A percentile compares a stretch with the other conserved stretches of the same genome.
Conservation (phyloP, 2,329 filamentous ascomycete genomes). For the Diplodia sapinea region DNA sequence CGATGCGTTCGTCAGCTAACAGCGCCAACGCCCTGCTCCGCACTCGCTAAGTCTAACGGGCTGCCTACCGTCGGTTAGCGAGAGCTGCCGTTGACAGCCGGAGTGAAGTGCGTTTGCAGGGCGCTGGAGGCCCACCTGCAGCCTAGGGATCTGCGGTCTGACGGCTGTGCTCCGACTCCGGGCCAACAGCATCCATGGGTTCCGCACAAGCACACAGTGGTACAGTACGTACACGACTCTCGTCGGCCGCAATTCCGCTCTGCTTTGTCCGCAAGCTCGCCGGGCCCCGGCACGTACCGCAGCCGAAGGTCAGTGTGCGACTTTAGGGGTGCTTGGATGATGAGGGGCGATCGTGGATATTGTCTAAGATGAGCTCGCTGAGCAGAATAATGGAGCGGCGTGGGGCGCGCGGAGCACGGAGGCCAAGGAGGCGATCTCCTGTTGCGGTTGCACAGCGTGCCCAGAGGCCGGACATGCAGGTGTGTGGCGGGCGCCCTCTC, state of each 20-base stretch:
- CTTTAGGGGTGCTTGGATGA: slow-evolving; percentile 2
- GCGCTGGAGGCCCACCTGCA: neutral
- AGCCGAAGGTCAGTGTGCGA: slow-evolving; percentile 15
- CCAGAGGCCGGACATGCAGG: slow-evolving; percentile 2
- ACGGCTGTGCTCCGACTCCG: neutral
- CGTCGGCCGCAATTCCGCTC: neutral
- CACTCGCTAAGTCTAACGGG: slow-evolving; percentile 6
- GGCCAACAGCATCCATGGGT: neutral
- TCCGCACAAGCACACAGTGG: neutral
- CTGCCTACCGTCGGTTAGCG: slow-evolving; percentile 3
- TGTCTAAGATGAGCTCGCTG: slow-evolving; percentile 21
- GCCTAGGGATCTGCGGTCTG: neutral
- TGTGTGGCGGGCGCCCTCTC: neutral
- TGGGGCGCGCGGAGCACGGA: slow-evolving; percentile 15
- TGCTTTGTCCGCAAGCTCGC: neutral
- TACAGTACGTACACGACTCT: neutral
- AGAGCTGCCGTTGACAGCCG: neutral
- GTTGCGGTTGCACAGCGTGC: slow-evolving; percentile 1
- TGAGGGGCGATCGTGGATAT: slow-evolving; percentile 26
- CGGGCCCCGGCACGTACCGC: neutral
- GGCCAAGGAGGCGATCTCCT: slow-evolving; percentile 17
- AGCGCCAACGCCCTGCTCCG: neutral
- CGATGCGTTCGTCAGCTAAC: slow-evolving; percentile 19
- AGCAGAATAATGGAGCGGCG: slow-evolving; percentile 21
- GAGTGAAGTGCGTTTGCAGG: neutral